Base-by-base conservation (phyloP, 495 filamentous ascomycete genomes). In the Chaetomidium leptoderma region DNA sequence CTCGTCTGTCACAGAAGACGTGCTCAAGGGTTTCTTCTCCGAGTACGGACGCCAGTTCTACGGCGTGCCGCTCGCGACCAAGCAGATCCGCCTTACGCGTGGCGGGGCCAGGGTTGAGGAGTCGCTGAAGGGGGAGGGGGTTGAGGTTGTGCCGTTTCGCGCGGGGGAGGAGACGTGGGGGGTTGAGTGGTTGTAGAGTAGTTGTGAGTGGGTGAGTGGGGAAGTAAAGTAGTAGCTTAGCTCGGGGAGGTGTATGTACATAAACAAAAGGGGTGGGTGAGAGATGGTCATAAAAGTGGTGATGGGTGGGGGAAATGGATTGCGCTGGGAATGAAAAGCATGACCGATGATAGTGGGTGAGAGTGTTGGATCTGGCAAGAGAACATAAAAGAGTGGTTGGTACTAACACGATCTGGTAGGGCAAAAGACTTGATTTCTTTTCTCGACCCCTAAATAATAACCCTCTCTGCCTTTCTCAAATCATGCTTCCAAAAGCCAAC, bases 11-110 rank as follows among this genome's bases (percentile, higher is more conserved):
- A 91, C 86, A 11, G 74, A 81, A 40, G 86, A 88, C 59, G 76
- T 77, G 40, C 62, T 96, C 14, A 82, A 83, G 60, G 86, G 84
- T 4, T 96, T 96, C 72, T 76, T 95, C 59, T 83, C 84, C 65
- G 79, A 76, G 29, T 86, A 83, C 69, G 92, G 92, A 6, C 79
- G 90, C 37, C 65, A 58, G 3, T 96, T 96, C 69, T 96, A 96
- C 69, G 61, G 60, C 6, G 33, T 67, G 4, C 8, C 46, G 16
- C 51, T 37, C 7, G 59, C 62, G 3, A 33, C 36, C 7, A 54
- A 37, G 27, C 60, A 66, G 57, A 64, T 72, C 23, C 17, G 57
- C 21, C 56, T 72, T 2, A 65, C 42, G 21, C 35, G 60, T 26
- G 61, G 32, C 29, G 59, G 59, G 11, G 63, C 60, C 4, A 57